phyloP scores from a whole-genome alignment of 2,329 filamentous ascomycete species.

The Phialophora chinensis region DNA sequence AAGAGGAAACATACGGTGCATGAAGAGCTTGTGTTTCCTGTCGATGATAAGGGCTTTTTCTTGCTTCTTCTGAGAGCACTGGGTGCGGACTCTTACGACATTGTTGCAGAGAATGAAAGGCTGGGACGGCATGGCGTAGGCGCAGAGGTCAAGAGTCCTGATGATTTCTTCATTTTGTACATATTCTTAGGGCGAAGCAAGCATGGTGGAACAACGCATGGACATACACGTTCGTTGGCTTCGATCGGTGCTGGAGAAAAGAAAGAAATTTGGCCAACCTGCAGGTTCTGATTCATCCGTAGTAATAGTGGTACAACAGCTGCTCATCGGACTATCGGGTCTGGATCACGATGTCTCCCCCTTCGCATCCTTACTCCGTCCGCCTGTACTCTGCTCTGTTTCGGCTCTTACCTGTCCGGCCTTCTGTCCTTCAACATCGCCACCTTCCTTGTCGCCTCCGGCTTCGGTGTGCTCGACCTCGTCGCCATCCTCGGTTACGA shows the following conservation, averaged over 20 bases:
- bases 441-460: conserved; percentile 27
- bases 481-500: conserved; percentile 63
- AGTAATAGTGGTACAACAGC: neutral
- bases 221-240: neutral
- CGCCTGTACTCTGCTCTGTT: conserved; percentile 36
- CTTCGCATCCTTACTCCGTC: conserved; percentile 36
- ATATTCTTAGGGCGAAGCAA: neutral
- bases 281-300: neutral
- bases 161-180: neutral
- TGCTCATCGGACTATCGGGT: neutral
- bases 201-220: neutral
- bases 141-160: neutral
- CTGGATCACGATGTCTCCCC: conserved; percentile 33
- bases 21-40: neutral
- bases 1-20: neutral
- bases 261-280: neutral
- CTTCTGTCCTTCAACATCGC: conserved; percentile 35
- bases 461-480: conserved; percentile 52
- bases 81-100: neutral
- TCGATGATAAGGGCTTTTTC: neutral
- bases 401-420: conserved; percentile 27
- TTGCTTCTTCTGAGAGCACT: neutral
- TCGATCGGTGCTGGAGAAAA: neutral
- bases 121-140: neutral
- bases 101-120: neutral